Evolutionary conservation across 257 asterid genomes (phyloP), one percentile per base, ranked within the genome.

Genomic region (Fraxinus cuspidata): DNA sequence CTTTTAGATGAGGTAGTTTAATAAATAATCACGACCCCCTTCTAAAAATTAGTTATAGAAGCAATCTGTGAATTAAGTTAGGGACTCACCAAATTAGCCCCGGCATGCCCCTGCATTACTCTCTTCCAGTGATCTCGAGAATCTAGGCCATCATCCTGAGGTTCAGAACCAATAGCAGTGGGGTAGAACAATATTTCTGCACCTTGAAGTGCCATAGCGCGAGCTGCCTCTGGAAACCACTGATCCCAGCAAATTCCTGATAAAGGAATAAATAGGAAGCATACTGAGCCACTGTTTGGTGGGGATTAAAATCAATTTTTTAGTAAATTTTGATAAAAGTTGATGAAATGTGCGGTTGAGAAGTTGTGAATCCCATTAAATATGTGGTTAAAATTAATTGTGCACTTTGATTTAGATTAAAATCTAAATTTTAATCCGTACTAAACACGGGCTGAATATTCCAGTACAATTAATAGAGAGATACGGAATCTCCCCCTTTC

Each of bases 51-150:
- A 56, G 34, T n/a, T 40, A 10, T 21, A 49, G 63, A 72, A 77
- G 18, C 11, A 70, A 77, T 27, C 27, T 16, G 15, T 42, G 19
- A 58, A 69, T 60, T n/a, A 19, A 73, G 51, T 13, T 29, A 56
- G 74, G 34, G 79, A 85, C 94, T 83, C 80, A 93, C 98, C 92
- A 93, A 3, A 82, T 93, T 96, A 64, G 98, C 96, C 68, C 99
- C 99, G 72, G 96, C 98, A 87, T 96, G 99, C 70, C 98, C 99
- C 83, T 92, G 98, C 98, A 96, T 96, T 78, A 96, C 99, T 70
- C 97, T 85, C 80, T 84, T 93, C 99, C 99, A 92, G 82, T 96
- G 99, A 73, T 96, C 97, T 28, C 97, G 92, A 80, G 99, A 96
- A 90, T 96, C 98, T 65, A 93, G 86, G 68, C 92, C 95, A 4